A percentile compares a stretch with the other conserved stretches of the same genome.
Conservation (phyloP, 2,329 filamentous ascomycete genomes). For the Acrocalymma vagum region DNA sequence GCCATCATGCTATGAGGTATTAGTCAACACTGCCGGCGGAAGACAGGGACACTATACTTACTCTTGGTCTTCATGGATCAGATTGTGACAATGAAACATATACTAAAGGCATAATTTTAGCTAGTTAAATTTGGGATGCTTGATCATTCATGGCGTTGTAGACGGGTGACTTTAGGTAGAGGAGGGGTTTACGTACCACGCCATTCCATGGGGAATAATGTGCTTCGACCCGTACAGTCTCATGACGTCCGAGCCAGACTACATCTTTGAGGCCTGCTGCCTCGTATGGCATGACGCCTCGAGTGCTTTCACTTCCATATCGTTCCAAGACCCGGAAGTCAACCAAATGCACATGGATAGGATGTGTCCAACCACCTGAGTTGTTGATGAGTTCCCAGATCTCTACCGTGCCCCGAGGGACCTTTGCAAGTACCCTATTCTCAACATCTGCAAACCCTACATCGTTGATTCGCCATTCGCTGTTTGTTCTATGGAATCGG, state of each 20-base stretch:
- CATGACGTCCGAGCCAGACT: constrained; percentile 61
- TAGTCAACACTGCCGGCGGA: no score
- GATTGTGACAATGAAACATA: constrained; percentile 57
- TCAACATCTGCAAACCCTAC: constrained; percentile 39
- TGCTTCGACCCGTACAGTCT: constrained; percentile 44
- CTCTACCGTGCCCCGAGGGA: constrained; percentile 42
- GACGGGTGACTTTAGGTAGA: no score
- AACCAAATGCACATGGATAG: constrained; percentile 65
- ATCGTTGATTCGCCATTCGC: constrained; percentile 42
- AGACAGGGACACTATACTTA: no score
- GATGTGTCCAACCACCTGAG: constrained; percentile 62
- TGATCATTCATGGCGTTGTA: no score
- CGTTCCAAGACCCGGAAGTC: constrained; percentile 63
- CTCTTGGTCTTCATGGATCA: constrained; percentile 55
- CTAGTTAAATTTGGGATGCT: no score
- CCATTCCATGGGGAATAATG: constrained; percentile 53
- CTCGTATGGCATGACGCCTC: constrained; percentile 56
- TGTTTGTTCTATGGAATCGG: constrained; percentile 38
- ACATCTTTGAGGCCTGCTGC: constrained; percentile 64
- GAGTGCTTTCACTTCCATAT: constrained; percentile 44
- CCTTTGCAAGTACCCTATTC: constrained; percentile 43
- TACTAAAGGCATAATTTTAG: no score
- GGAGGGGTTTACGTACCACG: no score
- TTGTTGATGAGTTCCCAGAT: constrained; percentile 54
- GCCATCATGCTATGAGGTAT: no score